Conservation (phyloP, 768 basidiomycete species). For the Daedaleopsis sinensis region DNA sequence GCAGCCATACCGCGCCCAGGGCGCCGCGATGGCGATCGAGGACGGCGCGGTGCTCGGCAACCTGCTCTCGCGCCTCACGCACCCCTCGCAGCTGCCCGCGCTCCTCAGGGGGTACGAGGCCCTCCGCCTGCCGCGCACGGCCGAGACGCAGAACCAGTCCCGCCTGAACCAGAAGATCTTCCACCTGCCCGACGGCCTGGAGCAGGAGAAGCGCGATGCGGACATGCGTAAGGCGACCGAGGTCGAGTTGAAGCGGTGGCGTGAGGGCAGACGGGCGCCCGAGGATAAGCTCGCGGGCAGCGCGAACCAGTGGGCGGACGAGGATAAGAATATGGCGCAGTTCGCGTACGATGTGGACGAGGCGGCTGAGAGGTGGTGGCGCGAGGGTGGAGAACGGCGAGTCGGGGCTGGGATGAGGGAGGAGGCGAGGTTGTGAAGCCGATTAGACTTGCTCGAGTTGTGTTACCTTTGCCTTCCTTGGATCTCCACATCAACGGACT, state of each 20-base stretch:
- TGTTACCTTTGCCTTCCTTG: too few relatives aligned
- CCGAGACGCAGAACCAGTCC: conserved; percentile 50
- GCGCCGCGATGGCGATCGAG: conserved; percentile 51
- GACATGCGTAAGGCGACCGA: conserved; percentile 54
- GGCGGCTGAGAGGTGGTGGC: conserved; percentile 56
- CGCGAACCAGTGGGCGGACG: conserved; percentile 63
- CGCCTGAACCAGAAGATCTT: conserved; percentile 56
- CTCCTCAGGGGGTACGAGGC: conserved; percentile 55
- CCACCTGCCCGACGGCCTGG: conserved; percentile 57
- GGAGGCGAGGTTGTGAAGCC: background rate
- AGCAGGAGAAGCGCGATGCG: conserved; percentile 52
- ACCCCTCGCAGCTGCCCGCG: conserved; percentile 42
- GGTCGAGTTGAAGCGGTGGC: conserved; percentile 34
- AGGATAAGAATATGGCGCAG: conserved; percentile 45
- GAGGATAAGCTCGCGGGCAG: conserved; percentile 36
- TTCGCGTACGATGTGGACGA: conserved; percentile 60
- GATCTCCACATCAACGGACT: too few relatives aligned
- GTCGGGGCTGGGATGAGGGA: background rate
- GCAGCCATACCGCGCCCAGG: conserved; percentile 46
- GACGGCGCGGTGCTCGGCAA: conserved; percentile 50
- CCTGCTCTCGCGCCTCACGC: conserved; percentile 51
- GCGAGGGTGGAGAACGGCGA: conserved; percentile 27
- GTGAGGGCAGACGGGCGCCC: conserved; percentile 15
- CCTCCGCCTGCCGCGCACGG: conserved; percentile 53
- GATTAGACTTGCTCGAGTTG: background rate